Evolutionary conservation across 2,329 filamentous ascomycete species (phyloP).

Genomic region (Thielaviopsis ethacetica): DNA sequence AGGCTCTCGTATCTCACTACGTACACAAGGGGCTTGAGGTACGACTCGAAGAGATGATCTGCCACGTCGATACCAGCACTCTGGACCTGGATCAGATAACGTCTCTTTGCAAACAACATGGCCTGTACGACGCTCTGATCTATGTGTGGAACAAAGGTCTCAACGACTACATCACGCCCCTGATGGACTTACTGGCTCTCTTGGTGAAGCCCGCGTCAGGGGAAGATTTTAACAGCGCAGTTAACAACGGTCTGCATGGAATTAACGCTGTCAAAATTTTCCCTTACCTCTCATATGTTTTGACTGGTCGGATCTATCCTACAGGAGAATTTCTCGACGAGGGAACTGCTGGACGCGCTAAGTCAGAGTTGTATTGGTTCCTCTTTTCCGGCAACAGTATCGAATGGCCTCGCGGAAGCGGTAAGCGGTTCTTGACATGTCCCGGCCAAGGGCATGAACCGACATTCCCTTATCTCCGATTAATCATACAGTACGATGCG

Average conservation of each 20-base stretch:
- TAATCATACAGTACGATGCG: constrained; percentile 76
- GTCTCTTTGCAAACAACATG: constrained; percentile 74
- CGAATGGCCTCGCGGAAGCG: constrained; percentile 53
- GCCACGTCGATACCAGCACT: constrained; percentile 75
- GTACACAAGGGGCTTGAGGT: constrained; percentile 58
- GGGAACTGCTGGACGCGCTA: constrained; percentile 56
- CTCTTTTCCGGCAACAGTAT: constrained; percentile 73
- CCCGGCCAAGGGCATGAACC: constrained; percentile 43
- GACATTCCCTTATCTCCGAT: constrained; percentile 69
- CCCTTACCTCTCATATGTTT: constrained; percentile 78
- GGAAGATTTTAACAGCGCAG: constrained; percentile 30
- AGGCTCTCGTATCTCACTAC: constrained; percentile 70
- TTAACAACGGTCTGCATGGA: constrained; percentile 37
- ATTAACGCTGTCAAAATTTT: constrained; percentile 80
- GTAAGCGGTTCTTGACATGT: constrained; percentile 43
- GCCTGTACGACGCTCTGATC: constrained; percentile 84
- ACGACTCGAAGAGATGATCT: constrained; percentile 84
- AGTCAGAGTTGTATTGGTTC: constrained; percentile 82
- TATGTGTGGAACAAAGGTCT: constrained; percentile 95
- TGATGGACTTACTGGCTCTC: constrained; percentile 68
- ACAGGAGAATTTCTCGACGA: constrained; percentile 63
- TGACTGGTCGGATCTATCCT: constrained; percentile 85
- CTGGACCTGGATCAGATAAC: constrained; percentile 93
- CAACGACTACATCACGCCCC: constrained; percentile 74
- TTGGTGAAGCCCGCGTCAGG: constrained; percentile 40